Conservation (phyloP, 345 rosid species). For the Arabis hirsuta region DNA sequence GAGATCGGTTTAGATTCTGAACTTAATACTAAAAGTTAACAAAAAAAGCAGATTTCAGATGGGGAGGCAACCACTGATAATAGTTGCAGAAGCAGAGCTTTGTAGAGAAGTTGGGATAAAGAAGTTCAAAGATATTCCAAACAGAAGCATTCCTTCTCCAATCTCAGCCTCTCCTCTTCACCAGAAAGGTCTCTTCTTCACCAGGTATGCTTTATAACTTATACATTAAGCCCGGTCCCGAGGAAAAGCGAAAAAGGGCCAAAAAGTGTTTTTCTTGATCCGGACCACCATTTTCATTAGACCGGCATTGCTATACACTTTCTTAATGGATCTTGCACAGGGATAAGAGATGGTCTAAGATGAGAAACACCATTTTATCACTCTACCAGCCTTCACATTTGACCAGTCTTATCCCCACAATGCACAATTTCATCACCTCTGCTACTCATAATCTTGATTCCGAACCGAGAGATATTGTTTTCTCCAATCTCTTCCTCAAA, state of each 20-base stretch:
- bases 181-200: constrained; percentile 96
- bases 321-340: constrained; percentile 39
- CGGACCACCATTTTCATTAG: not conserved
- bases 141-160: constrained; percentile 94
- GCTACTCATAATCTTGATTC: constrained; percentile 61
- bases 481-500: constrained; percentile 78
- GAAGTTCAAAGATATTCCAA: constrained; percentile 82
- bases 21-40: no score
- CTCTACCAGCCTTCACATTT: constrained; percentile 91
- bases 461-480: constrained; percentile 52
- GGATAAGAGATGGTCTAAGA: constrained; percentile 85
- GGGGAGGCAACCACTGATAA: constrained; percentile 94
- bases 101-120: constrained; percentile 89
- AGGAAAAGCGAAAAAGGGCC: no score
- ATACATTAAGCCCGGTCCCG: no score
- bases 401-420: constrained; percentile 73
- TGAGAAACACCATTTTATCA: constrained; percentile 84
- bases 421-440: constrained; percentile 68
- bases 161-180: constrained; percentile 94
- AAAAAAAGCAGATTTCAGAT: constrained; percentile 75
- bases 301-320: not conserved
- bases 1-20: not conserved
- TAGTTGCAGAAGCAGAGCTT: constrained; percentile 80
- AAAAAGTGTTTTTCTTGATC: not conserved
- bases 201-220: constrained; percentile 50